Base-by-base conservation (phyloP, 2,329 filamentous ascomycete species). In the Aureobasidium sp. region DNA sequence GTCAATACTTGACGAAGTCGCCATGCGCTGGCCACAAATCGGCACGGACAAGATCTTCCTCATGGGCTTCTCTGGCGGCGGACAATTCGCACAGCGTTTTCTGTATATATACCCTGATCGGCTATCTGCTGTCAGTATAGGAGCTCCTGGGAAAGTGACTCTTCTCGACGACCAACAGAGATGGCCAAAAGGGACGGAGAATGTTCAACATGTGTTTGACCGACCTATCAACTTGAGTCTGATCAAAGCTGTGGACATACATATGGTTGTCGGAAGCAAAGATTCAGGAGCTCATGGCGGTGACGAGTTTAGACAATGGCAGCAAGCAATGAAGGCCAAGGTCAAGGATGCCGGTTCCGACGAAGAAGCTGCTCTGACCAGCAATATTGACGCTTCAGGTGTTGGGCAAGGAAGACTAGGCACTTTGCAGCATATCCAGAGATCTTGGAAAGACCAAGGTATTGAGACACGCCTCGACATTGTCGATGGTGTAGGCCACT, bases 1-100 rank as follows among this genome's bases (percentile, higher is more conserved):
- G 26, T 61, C 58, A 1, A 61, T 61, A 0, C 47, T 61, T 13
- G 58, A 61, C 13, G 58, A 61, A 7, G 47, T 52, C 12, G 46
- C 6, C 2, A 2, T 6, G 2, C 47, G 50, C 12, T 61, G 58
- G 58, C 58, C 58, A 15, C 37, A 27, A 3, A 53, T 61, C 9
- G 36, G 44, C 2, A 61, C 47, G 5, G 6, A 26, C 1, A 44
- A 44, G 6, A 42, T 61, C 5, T 61, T 42, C 23, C 58, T 61
- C 2, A 53, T 53, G 50, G 58, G 58, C 1, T 61, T 61, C 5
- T 61, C 58, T 34, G 58, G 58, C 7, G 58, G 58, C 26, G 58
- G 58, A 26, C 58, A 61, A 20, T 44, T 61, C 17, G 50, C 36
- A 5, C 58, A 61, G 26, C 47, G 58, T n/a, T 52, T 61, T 20